Evolutionary conservation across 2,329 filamentous ascomycete species (phyloP).

Genomic region (Apiospora sp.): DNA sequence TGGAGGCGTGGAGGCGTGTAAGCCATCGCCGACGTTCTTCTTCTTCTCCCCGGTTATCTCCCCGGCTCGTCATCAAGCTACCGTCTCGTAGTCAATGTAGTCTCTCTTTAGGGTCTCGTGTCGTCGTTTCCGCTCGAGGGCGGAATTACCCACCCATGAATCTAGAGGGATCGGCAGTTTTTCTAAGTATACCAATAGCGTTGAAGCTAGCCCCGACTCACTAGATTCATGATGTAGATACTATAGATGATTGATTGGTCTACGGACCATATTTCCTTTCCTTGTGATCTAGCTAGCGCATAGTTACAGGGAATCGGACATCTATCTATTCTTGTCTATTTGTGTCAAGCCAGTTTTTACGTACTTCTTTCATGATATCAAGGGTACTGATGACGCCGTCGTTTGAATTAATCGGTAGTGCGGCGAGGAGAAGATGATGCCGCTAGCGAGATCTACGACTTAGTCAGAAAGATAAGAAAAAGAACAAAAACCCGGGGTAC

Average conservation of each 20-base stretch:
- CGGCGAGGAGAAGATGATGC: background rate
- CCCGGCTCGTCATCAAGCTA: background rate
- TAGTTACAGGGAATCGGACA: background rate
- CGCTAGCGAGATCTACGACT: slow-evolving; percentile 3
- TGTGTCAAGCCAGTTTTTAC: background rate
- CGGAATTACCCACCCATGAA: background rate
- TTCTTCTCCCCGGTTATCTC: background rate
- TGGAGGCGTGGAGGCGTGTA: background rate
- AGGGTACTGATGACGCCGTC: background rate
- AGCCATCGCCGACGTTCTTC: background rate
- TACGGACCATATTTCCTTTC: background rate
- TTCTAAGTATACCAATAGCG: slow-evolving; percentile 9
- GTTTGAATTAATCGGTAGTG: slow-evolving; percentile 11
- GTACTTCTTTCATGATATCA: background rate
- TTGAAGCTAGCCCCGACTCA: slow-evolving; percentile 2
- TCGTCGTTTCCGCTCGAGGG: background rate
- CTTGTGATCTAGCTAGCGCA: background rate
- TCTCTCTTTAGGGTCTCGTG: background rate
- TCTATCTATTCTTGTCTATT: background rate
- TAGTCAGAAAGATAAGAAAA: too few relatives aligned
- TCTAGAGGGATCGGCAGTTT: background rate
- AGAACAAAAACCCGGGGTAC: slow-evolving; percentile 1
- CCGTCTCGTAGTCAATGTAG: background rate
- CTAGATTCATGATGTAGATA: background rate
- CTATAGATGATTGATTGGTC: background rate